phyloP scores from a whole-genome alignment of 2,329 filamentous ascomycete species.

The Fusarium sp. region DNA sequence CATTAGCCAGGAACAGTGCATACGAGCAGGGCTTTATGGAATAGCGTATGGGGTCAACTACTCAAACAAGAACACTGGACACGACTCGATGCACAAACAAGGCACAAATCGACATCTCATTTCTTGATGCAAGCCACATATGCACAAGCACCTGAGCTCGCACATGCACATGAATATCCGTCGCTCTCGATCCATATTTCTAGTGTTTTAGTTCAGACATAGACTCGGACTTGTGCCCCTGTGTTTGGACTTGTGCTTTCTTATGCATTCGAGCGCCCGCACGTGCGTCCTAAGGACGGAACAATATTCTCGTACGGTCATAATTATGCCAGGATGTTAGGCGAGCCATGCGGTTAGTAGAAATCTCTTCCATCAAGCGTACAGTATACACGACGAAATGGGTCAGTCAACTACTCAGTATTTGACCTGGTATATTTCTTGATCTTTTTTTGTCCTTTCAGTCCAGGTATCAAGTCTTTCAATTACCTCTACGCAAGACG shows the following conservation, averaged over 20 bases:
- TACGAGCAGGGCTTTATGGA: slow-evolving; percentile 20
- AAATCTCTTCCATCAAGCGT: background rate
- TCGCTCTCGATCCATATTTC: slow-evolving; percentile 9
- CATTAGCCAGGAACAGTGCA: slow-evolving; percentile 47
- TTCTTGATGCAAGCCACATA: slow-evolving; percentile 45
- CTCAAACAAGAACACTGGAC: slow-evolving; percentile 20
- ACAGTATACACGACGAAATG: background rate
- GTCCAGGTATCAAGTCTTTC: background rate
- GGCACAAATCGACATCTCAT: slow-evolving; percentile 45
- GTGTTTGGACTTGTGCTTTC: slow-evolving; percentile 23
- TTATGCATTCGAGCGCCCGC: slow-evolving; percentile 28
- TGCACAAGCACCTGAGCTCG: slow-evolving; percentile 32
- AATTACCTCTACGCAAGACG: background rate
- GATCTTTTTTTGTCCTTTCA: background rate
- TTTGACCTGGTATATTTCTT: background rate
- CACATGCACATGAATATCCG: slow-evolving; percentile 23
- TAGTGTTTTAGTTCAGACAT: slow-evolving; percentile 20
- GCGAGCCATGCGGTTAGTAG: background rate
- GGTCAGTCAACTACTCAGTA: background rate
- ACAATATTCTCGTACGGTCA: slow-evolving; percentile 1
- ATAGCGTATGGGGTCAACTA: slow-evolving; percentile 31
- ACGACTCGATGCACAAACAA: slow-evolving; percentile 37
- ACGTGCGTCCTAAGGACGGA: slow-evolving; percentile 13
- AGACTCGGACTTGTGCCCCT: slow-evolving; percentile 17
- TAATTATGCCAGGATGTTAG: background rate